A percentile compares a stretch with the other conserved stretches of the same genome.
These are phyloP conservation scores for Jacaranda copaia DNA, from an alignment of 257 asterid genomes.

Conservation along the genomic window DNA sequence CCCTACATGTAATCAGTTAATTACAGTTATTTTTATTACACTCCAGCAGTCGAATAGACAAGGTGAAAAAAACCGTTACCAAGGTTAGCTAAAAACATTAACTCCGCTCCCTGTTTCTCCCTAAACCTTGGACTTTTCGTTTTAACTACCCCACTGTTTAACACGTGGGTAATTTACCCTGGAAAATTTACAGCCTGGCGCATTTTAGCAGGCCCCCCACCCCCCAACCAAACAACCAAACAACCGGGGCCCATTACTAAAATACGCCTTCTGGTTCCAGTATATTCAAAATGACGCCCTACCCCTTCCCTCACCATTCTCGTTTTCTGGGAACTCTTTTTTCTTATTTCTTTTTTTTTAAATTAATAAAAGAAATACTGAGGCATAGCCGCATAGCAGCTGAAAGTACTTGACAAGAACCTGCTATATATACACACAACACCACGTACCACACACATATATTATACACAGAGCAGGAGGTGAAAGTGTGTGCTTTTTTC, in stretches of 20 bases:
- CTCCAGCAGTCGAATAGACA: constrained; percentile 35
- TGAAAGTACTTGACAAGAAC: constrained; percentile 43
- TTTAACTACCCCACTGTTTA: constrained; percentile 6
- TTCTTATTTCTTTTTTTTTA: constrained; percentile 25
- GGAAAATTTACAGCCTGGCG: constrained; percentile 33
- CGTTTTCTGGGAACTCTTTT: constrained; percentile 30
- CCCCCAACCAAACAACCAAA: constrained; percentile 38
- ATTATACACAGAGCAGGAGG: constrained; percentile 37
- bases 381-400: constrained; percentile 45
- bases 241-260: constrained; percentile 46
- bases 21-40: constrained; percentile 33
- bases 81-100: constrained; percentile 28
- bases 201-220: constrained; percentile 44
- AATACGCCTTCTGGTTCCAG: constrained; percentile 40
- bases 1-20: constrained; percentile 28
- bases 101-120: constrained; percentile 28
- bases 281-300: constrained; percentile 30
- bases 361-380: constrained; percentile 25
- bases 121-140: constrained; percentile 33
- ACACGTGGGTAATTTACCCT: constrained; percentile 30
- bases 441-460: constrained; percentile 22
- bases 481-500: constrained; percentile 34
- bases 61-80: constrained; percentile 47
- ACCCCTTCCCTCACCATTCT: not conserved
- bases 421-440: constrained; percentile 37